Percentiles rank a stretch among this genome's conserved stretches.
These are phyloP conservation scores for Cytidiella melzeri DNA, from an alignment of 768 basidiomycete species.

Conservation along the genomic window DNA sequence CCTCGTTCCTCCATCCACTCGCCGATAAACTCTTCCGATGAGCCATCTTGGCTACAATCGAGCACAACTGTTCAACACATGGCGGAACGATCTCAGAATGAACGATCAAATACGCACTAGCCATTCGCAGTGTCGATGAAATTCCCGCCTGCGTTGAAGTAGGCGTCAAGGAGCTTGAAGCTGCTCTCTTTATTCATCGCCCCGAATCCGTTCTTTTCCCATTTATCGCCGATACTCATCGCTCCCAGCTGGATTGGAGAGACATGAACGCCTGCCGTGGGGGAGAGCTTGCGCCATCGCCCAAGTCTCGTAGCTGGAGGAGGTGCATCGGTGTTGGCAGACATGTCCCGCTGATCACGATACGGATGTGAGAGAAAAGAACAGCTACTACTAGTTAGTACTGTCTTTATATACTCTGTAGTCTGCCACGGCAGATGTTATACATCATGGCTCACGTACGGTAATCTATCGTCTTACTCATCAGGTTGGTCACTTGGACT, in stretches of 20 bases:
- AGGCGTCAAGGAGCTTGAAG: slow-evolving; percentile 36
- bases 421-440: too few relatives aligned
- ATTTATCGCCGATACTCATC: slow-evolving; percentile 35
- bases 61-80: too few relatives aligned
- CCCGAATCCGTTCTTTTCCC: slow-evolving; percentile 25
- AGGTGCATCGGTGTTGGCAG: not conserved
- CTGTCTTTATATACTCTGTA: too few relatives aligned
- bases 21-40: slow-evolving; percentile 34
- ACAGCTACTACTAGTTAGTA: too few relatives aligned
- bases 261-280: slow-evolving; percentile 30
- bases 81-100: not conserved
- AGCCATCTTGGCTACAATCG: slow-evolving; percentile 25
- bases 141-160: slow-evolving; percentile 28
- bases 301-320: slow-evolving; percentile 16
- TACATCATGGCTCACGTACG: too few relatives aligned
- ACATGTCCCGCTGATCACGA: not conserved
- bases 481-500: too few relatives aligned
- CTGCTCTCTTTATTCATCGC: slow-evolving; percentile 29
- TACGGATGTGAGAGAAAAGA: too few relatives aligned
- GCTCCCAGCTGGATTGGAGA: slow-evolving; percentile 34
- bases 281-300: slow-evolving; percentile 27
- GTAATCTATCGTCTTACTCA: too few relatives aligned
- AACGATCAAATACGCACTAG: slow-evolving; percentile 20
- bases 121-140: slow-evolving; percentile 20
- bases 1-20: slow-evolving; percentile 36